phyloP scores from a whole-genome alignment of 768 basidiomycete genomes.

The Leccinum uliginosum region DNA sequence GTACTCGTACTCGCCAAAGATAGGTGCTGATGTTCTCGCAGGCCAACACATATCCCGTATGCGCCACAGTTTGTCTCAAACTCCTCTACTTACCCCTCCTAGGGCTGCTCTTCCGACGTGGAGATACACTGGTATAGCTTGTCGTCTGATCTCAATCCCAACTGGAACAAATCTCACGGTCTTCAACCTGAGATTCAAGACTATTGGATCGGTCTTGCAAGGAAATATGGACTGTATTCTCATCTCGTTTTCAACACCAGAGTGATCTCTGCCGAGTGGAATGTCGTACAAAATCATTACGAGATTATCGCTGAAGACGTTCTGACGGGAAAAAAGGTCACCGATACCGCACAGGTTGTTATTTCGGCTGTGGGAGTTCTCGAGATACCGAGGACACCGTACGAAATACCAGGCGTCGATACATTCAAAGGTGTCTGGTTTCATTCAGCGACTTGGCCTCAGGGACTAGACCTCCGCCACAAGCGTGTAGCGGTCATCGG shows the following conservation, averaged over 20 bases:
- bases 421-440: conserved; percentile 47
- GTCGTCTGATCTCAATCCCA: conserved; percentile 43
- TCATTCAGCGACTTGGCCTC: conserved; percentile 51
- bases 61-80: not conserved
- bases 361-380: conserved; percentile 49
- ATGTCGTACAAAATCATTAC: conserved; percentile 32
- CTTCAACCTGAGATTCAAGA: conserved; percentile 38
- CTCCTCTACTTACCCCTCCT: not conserved
- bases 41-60: conserved; percentile 29
- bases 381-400: conserved; percentile 39
- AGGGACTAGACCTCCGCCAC: conserved; percentile 35
- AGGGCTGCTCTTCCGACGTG: conserved; percentile 46
- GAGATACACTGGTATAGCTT: conserved; percentile 41
- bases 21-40: conserved; percentile 9
- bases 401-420: conserved; percentile 31
- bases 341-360: conserved; percentile 40
- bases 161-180: conserved; percentile 42
- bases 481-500: conserved; percentile 47
- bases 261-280: conserved; percentile 47
- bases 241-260: conserved; percentile 41
- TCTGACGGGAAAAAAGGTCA: conserved; percentile 26
- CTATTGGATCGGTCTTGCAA: conserved; percentile 40
- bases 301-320: conserved; percentile 32
- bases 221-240: conserved; percentile 39
- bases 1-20: conserved; percentile 13